These are phyloP conservation scores for California macrophylla DNA, from an alignment of 441 rosid genomes.

Conservation along the genomic window DNA sequence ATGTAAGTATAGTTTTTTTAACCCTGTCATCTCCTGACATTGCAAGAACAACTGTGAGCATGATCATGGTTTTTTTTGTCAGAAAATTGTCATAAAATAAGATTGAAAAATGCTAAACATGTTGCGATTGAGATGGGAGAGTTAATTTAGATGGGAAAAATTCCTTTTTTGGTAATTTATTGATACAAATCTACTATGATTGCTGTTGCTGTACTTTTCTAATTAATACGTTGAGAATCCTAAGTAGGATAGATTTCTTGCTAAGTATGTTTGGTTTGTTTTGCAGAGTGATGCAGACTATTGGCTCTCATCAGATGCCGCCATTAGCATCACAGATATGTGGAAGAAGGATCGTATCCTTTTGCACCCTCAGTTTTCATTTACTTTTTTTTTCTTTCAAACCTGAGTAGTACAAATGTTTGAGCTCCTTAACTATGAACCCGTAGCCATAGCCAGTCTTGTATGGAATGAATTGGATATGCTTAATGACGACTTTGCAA, in stretches of 20 bases:
- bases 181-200: background rate
- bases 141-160: background rate
- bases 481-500: too few species aligned
- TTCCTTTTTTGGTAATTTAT: background rate
- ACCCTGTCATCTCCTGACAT: too few species aligned
- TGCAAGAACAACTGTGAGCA: too few species aligned
- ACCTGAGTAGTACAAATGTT: too few species aligned
- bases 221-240: background rate
- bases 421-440: too few species aligned
- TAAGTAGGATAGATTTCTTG: background rate
- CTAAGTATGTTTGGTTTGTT: slow-evolving; percentile 7
- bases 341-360: slow-evolving; percentile 91
- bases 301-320: slow-evolving; percentile 93
- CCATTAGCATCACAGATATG: slow-evolving; percentile 78
- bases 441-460: too few species aligned
- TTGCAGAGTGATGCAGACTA: slow-evolving; percentile 82
- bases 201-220: background rate
- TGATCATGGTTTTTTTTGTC: background rate
- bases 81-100: background rate
- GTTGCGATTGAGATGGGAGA: too few species aligned
- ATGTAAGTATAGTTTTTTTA: slow-evolving; percentile 54
- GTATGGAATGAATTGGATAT: too few species aligned
- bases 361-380: too few species aligned
- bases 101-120: background rate
- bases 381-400: too few species aligned